These are phyloP conservation scores for Durusdinium trenchii DNA, from an alignment of 73 alveolate genomes.

Conservation along the genomic window DNA sequence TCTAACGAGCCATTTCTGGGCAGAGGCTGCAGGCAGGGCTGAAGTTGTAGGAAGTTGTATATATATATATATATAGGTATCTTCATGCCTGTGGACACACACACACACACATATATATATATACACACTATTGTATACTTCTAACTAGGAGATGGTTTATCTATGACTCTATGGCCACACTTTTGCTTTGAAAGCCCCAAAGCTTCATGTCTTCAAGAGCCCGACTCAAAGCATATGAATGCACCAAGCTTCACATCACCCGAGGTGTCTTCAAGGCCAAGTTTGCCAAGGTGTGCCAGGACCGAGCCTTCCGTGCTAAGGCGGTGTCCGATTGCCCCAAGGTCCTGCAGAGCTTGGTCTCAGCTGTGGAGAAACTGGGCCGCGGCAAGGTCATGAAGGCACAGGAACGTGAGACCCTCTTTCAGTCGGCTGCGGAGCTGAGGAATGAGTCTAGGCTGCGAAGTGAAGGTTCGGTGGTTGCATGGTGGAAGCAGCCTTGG, in stretches of 20 bases:
- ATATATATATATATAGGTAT: neutral
- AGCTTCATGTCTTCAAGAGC: no score
- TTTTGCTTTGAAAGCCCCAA: no score
- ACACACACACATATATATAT: no score
- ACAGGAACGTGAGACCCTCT: conserved; percentile 48
- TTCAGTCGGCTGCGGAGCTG: conserved; percentile 63
- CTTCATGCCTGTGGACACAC: no score
- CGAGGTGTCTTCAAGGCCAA: conserved; percentile 74
- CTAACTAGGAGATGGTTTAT: neutral
- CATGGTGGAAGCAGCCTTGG: neutral
- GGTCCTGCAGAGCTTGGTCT: conserved; percentile 69
- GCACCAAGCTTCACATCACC: no score
- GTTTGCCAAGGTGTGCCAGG: conserved; percentile 89
- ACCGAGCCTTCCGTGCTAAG: conserved; percentile 76
- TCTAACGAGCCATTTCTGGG: conserved; percentile 70
- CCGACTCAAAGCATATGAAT: no score
- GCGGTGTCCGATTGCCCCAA: conserved; percentile 89
- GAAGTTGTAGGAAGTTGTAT: neutral
- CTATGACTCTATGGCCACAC: no score
- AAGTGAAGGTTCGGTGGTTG: neutral
- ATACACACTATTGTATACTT: neutral
- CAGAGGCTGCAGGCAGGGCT: conserved; percentile 44
- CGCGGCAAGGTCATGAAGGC: conserved; percentile 83
- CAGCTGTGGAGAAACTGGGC: conserved; percentile 87
- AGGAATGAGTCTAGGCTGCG: conserved; percentile 57